These are phyloP conservation scores for Leptodermis oblonga DNA, from an alignment of 257 asterid species.

Conservation along the genomic window DNA sequence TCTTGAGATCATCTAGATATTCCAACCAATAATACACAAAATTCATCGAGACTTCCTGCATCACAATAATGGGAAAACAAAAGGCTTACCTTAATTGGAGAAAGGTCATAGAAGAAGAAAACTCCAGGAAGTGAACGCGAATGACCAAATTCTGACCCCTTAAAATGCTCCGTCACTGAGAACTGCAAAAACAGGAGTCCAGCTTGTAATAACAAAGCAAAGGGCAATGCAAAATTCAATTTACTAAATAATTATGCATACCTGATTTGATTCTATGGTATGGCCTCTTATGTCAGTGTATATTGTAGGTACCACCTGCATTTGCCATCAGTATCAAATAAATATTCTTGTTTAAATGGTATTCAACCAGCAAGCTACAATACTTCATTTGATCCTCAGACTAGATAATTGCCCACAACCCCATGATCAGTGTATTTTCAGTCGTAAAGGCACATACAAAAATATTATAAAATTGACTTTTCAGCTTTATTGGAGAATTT, in stretches of 20 bases:
- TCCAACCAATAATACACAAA: conserved; percentile 1
- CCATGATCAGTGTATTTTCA: neutral
- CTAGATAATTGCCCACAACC: neutral
- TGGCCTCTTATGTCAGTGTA: conserved; percentile 73
- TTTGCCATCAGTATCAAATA: conserved; percentile 22
- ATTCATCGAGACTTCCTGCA: neutral
- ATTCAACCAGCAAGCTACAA: neutral
- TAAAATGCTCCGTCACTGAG: conserved; percentile 96
- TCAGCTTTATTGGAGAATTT: too few relatives aligned
- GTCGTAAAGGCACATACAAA: neutral
- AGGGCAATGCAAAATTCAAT: conserved; percentile 1
- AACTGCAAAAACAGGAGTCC: conserved; percentile 47
- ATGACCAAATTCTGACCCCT: conserved; percentile 53
- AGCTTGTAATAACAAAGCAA: neutral
- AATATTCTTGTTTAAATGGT: conserved; percentile 7
- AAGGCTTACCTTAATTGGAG: conserved; percentile 81
- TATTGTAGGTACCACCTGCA: conserved; percentile 95
- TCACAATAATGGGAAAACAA: conserved; percentile 11
- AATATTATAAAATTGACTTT: too few relatives aligned
- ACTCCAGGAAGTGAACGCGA: conserved; percentile 74
- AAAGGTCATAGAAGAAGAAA: conserved; percentile 88
- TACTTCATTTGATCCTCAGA: neutral
- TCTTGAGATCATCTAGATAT: neutral
- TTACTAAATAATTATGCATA: conserved; percentile 22
- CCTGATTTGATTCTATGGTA: conserved; percentile 88